A percentile compares a stretch with the other conserved stretches of the same genome.
phyloP scores from a whole-genome alignment of 2,329 filamentous ascomycete genomes.

The Nemania sp. region DNA sequence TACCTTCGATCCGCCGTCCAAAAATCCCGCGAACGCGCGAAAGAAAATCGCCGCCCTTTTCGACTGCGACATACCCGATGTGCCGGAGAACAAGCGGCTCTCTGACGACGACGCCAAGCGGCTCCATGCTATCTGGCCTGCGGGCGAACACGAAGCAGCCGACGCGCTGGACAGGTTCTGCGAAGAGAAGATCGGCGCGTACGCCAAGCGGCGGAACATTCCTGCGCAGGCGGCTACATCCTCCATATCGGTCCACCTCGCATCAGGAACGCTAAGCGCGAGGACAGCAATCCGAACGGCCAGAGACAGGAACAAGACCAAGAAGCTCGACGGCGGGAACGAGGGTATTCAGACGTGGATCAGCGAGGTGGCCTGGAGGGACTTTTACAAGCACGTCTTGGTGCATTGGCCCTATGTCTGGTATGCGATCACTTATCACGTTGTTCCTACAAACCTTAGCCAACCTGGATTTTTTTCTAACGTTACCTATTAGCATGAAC shows the following conservation, averaged over 20 bases:
- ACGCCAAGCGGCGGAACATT: slow-evolving; percentile 67
- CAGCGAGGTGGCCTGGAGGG: slow-evolving; percentile 81
- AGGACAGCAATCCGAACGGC: slow-evolving; percentile 69
- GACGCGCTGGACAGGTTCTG: slow-evolving; percentile 69
- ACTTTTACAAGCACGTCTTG: slow-evolving; percentile 86
- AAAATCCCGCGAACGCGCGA: slow-evolving; percentile 56
- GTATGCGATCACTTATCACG: slow-evolving; percentile 41
- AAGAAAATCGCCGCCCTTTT: slow-evolving; percentile 49
- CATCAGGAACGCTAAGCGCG: slow-evolving; percentile 66
- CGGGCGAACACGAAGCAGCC: slow-evolving; percentile 73
- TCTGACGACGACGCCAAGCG: slow-evolving; percentile 60
- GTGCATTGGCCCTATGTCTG: slow-evolving; percentile 84
- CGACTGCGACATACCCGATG: slow-evolving; percentile 59
- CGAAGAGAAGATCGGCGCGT: slow-evolving; percentile 62
- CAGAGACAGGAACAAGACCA: slow-evolving; percentile 50
- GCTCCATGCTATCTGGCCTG: slow-evolving; percentile 67
- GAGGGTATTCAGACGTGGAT: slow-evolving; percentile 75
- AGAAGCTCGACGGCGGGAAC: slow-evolving; percentile 67
- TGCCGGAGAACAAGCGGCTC: slow-evolving; percentile 66
- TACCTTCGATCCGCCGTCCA: slow-evolving; percentile 58
- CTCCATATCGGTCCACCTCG: slow-evolving; percentile 70
- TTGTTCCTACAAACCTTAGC: no score
- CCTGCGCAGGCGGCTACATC: slow-evolving; percentile 67
- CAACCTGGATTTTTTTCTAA: slow-evolving; percentile 19
- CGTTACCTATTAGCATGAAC: slow-evolving; percentile 51